phyloP scores from a whole-genome alignment of 495 filamentous ascomycete species.

The Amniculicola lignicola region DNA sequence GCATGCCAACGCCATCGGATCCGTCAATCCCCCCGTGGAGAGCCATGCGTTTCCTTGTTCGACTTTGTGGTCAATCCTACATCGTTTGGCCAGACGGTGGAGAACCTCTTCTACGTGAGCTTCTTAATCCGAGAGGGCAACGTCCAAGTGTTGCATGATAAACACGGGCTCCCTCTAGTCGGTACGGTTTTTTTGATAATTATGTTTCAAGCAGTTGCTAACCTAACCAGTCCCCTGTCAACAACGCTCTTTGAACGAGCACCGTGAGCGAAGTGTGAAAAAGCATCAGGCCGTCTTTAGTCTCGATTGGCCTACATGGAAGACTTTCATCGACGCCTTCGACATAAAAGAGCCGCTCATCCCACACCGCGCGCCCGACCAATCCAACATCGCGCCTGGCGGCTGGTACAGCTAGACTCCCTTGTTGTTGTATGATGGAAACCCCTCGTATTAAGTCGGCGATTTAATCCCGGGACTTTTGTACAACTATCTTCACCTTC shows the following conservation, averaged over 20 bases:
- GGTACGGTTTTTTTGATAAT: constrained; percentile 50
- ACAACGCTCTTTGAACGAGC: constrained; percentile 47
- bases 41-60: constrained; percentile 70
- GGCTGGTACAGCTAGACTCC: constrained; percentile 89
- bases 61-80: constrained; percentile 81
- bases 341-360: constrained; percentile 76
- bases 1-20: constrained; percentile 57
- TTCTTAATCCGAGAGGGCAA: constrained; percentile 88
- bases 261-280: constrained; percentile 51
- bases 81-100: constrained; percentile 92
- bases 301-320: constrained; percentile 80
- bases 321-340: constrained; percentile 67
- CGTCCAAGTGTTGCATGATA: constrained; percentile 62
- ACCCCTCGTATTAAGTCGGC: no score
- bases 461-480: no score
- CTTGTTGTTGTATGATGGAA: no score
- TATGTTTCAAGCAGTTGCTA: constrained; percentile 2
- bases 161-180: constrained; percentile 64
- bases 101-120: constrained; percentile 95
- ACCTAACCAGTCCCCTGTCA: constrained; percentile 40
- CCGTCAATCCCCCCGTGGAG: constrained; percentile 33
- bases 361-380: constrained; percentile 68
- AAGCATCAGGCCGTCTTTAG: constrained; percentile 77
- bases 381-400: constrained; percentile 52
- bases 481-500: no score